Percentiles rank a stretch among this genome's conserved stretches.
phyloP scores from a whole-genome alignment of 139 green algal genomes.

The Pleodorina starrii region DNA sequence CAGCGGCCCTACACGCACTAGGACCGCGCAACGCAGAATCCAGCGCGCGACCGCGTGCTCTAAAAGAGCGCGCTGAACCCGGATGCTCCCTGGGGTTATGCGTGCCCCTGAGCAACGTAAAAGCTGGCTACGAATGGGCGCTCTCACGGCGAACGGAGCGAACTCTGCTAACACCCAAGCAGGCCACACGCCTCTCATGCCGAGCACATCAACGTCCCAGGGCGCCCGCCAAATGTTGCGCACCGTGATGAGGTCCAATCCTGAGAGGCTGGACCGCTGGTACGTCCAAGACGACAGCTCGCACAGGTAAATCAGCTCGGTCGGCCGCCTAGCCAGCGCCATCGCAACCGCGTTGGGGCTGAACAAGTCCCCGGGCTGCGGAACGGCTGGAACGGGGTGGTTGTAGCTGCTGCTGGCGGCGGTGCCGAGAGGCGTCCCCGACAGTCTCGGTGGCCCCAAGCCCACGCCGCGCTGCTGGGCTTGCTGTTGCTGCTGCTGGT shows the following conservation, averaged over 20 bases:
- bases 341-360: background rate
- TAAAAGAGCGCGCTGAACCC: no score
- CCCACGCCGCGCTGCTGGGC: background rate
- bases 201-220: no score
- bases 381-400: background rate
- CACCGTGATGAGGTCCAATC: slow-evolving; percentile 50
- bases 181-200: no score
- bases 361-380: slow-evolving; percentile 50
- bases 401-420: background rate
- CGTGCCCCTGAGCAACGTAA: no score
- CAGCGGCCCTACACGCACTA: no score
- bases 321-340: background rate
- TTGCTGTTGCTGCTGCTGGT: background rate
- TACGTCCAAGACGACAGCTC: slow-evolving; percentile 37
- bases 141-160: no score
- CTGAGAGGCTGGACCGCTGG: slow-evolving; percentile 49
- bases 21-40: no score
- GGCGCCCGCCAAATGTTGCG: background rate
- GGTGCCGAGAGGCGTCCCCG: background rate
- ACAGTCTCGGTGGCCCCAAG: background rate
- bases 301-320: slow-evolving; percentile 7
- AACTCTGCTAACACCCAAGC: no score
- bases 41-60: no score
- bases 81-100: no score
- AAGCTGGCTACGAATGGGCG: no score